phyloP scores from a whole-genome alignment of 495 filamentous ascomycete genomes.

The Xylaria venustula region DNA sequence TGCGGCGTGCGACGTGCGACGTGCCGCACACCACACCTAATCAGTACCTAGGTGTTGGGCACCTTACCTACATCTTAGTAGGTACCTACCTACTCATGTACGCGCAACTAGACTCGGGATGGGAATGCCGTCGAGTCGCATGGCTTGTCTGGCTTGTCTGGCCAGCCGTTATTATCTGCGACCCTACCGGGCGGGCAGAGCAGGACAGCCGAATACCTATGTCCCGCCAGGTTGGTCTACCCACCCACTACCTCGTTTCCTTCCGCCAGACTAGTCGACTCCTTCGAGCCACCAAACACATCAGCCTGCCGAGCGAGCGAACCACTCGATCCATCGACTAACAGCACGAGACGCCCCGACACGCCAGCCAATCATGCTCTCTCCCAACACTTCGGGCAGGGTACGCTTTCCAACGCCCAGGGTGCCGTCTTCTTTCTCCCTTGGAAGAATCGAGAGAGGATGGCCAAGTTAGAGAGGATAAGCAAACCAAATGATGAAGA shows the following conservation, averaged over 20 bases:
- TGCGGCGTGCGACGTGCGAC: too few species aligned
- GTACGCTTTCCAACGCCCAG: not conserved
- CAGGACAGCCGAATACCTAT: not conserved
- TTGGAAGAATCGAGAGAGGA: too few species aligned
- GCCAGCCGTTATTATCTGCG: not conserved
- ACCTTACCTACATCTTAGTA: too few species aligned
- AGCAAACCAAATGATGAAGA: not conserved
- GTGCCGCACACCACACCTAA: too few species aligned
- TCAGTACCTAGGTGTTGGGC: too few species aligned
- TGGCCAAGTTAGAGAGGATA: not conserved
- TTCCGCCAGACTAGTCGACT: not conserved
- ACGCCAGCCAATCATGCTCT: constrained; percentile 9
- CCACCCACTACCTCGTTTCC: not conserved
- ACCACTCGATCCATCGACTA: constrained; percentile 6
- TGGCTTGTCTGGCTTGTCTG: too few species aligned
- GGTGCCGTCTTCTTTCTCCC: too few species aligned
- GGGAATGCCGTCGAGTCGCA: too few species aligned
- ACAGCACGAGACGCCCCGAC: not conserved
- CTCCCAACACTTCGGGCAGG: constrained; percentile 13
- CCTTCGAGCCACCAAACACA: constrained; percentile 4
- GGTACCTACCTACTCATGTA: too few species aligned
- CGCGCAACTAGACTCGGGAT: too few species aligned
- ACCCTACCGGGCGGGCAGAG: not conserved
- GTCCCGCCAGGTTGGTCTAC: constrained; percentile 3
- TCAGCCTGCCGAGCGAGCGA: constrained; percentile 9